Conservation (phyloP, 495 filamentous ascomycete genomes). For the Paragyromitra xinjiangensis region DNA sequence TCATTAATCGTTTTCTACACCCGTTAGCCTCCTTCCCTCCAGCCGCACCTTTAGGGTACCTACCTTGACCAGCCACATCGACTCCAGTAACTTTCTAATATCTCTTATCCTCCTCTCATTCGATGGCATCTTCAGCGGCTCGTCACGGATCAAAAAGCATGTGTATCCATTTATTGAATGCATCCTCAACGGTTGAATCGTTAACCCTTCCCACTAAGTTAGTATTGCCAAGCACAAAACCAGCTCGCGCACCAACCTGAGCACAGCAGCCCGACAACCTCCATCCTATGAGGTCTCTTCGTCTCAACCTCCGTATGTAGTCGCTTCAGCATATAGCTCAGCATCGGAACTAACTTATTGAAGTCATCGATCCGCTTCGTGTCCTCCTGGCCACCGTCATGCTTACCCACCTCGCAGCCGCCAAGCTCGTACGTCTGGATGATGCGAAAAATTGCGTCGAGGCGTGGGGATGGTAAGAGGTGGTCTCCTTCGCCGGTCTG, state of each 20-base stretch:
- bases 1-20: slow-evolving; percentile 7
- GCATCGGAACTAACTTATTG: slow-evolving; percentile 14
- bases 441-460: slow-evolving; percentile 14
- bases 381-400: slow-evolving; percentile 15
- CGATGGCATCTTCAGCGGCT: not conserved
- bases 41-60: not conserved
- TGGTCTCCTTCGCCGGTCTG: slow-evolving; percentile 20
- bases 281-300: not conserved
- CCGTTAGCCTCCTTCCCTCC: not conserved
- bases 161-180: slow-evolving; percentile 20
- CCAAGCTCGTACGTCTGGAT: slow-evolving; percentile 19
- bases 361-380: slow-evolving; percentile 28
- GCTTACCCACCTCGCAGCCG: slow-evolving; percentile 24
- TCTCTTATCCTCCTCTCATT: slow-evolving; percentile 13
- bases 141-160: not conserved
- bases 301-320: slow-evolving; percentile 8
- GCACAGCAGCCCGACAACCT: slow-evolving; percentile 25
- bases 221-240: not conserved
- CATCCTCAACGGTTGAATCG: slow-evolving; percentile 18
- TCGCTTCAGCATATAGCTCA: slow-evolving; percentile 20
- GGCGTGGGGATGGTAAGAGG: slow-evolving; percentile 10
- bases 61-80: slow-evolving; percentile 19
- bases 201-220: slow-evolving; percentile 4
- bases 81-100: slow-evolving; percentile 8
- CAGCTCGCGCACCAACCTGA: not conserved